Evolutionary conservation across 2,329 filamentous ascomycete species (phyloP).

Genomic region (Ceratocystis cubensis): DNA sequence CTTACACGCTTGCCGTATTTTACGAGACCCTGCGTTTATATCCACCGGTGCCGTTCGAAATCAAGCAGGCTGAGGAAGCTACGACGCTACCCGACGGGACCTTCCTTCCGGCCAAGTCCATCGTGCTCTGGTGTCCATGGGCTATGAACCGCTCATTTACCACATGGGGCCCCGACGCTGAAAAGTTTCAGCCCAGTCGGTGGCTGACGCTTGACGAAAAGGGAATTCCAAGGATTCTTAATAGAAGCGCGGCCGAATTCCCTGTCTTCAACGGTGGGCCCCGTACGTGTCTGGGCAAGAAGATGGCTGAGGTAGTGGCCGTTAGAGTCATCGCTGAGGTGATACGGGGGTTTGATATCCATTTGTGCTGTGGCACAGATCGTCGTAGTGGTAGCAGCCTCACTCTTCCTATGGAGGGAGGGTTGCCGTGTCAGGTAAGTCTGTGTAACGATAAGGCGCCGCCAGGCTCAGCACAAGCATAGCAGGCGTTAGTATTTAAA

Average conservation of each 20-base stretch:
- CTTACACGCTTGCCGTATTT: conserved; percentile 49
- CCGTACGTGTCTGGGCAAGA: conserved; percentile 49
- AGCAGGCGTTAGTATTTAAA: no score
- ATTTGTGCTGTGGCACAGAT: conserved; percentile 27
- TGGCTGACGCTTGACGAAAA: conserved; percentile 34
- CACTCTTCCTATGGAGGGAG: conserved; percentile 51
- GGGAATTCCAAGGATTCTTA: conserved; percentile 30
- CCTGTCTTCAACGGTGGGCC: conserved; percentile 54
- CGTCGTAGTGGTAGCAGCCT: conserved; percentile 41
- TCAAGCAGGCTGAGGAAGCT: conserved; percentile 44
- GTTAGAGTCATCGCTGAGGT: conserved; percentile 43
- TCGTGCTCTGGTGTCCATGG: conserved; percentile 53
- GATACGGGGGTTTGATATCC: conserved; percentile 39
- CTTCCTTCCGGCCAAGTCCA: conserved; percentile 38
- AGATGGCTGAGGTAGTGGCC: conserved; percentile 50
- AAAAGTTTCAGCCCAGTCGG: conserved; percentile 43
- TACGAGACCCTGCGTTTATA: conserved; percentile 50
- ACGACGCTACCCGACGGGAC: conserved; percentile 50
- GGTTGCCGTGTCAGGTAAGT: conserved; percentile 37
- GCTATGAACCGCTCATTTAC: conserved; percentile 46
- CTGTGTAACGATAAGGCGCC: conserved; percentile 8
- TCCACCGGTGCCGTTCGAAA: conserved; percentile 53
- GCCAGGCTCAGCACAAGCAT: neutral
- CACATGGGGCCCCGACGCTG: conserved; percentile 46
- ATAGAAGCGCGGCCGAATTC: conserved; percentile 42